Evolutionary conservation across 768 basidiomycete species (phyloP), one percentile per base, ranked within the genome.

Genomic region (Leccinum disarticulatum): DNA sequence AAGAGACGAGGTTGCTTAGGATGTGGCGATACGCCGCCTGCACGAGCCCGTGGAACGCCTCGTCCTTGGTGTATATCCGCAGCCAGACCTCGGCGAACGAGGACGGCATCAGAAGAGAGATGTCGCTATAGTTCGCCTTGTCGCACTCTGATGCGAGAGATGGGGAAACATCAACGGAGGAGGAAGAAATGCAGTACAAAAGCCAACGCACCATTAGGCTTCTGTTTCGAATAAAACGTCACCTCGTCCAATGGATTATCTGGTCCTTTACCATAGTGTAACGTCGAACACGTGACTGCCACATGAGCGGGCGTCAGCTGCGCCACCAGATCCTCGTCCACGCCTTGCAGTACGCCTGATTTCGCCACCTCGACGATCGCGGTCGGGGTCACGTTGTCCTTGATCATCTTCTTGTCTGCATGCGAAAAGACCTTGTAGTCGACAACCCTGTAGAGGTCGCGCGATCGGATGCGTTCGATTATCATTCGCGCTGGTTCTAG

Each of bases 181-280:
- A 7, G 8, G 19, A 17, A 27, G n/a, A 19, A 41, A 9, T 19
- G 7, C 5, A 4, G 19, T 2, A 0, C 19, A 2, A 10, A 22
- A 14, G 31, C n/a, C n/a, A 19, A 70, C 80, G 59, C 66, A 91
- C 90, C 65, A 58, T 86, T 72, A 0, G 83, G 83, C 17, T 81
- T 77, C 14, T 77, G 74, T 70, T 92, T 92, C 0, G 85, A 83
- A 66, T 91, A 93, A 67, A 93, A 94, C 68, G 80, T 83, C 55
- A 91, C 83, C 15, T 73, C 79, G 49, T 87, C 81, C 50, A 93
- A 67, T 1, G 92, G 92, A 64, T 90, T 90, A 61, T 76, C 71
- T 48, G 84, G 82, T 62, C 81, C 77, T 84, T 88, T 90, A 3
- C 91, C 92, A 65, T 89, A 87, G 68, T 93, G 92, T 80, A 93